Base-by-base conservation (phyloP, 2,329 filamentous ascomycete genomes). In the Fusarium chaquense region DNA sequence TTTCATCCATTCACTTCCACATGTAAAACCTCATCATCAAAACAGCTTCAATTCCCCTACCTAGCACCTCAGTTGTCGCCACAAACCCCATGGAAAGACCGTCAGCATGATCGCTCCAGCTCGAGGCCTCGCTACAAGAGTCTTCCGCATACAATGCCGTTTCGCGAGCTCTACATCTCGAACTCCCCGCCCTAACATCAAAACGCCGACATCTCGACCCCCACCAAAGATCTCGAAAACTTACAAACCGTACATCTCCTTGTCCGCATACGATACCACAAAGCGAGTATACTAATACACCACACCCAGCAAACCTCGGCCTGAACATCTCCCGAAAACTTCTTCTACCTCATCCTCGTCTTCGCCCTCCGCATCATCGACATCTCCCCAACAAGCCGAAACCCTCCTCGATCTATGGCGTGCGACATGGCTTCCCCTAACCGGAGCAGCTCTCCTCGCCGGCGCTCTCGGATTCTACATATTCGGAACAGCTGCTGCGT, bases 401-500 rank as follows among this genome's bases (percentile, higher is more conserved):
- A 80, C 78, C 47, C 74, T 81, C 66, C 76, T 77, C 55, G 70
- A 73, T 55, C 73, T 81, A 60, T 80, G 70, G 78, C 78, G 71
- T 76, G 78, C 69, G 76, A 80, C 79, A 67, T 84, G 76, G 79
- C 72, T 81, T 22, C 81, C 81, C 12, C 80, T 87, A 30, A 80
- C 84, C 60, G 84, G 84, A 50, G 81, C 82, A 60, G 82, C 83
- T 59, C 75, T 84, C 67, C 74, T 80, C n/a, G 81, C 83, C 13
- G 78, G 81, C 18, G 79, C 81, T 45, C 75, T 86, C n/a, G 83
- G 83, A 65, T 81, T 82, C 74, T 86, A 86, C 78, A 77, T 84
- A 33, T 76, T 82, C 63, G 76, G 80, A 56, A 78, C 83, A 32
- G 60, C 78, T 52, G 72, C 77, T 58, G 81, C 81, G 16, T 76